These are phyloP conservation scores for Oidiodendron maius DNA, from an alignment of 495 filamentous ascomycete genomes.

Conservation along the genomic window DNA sequence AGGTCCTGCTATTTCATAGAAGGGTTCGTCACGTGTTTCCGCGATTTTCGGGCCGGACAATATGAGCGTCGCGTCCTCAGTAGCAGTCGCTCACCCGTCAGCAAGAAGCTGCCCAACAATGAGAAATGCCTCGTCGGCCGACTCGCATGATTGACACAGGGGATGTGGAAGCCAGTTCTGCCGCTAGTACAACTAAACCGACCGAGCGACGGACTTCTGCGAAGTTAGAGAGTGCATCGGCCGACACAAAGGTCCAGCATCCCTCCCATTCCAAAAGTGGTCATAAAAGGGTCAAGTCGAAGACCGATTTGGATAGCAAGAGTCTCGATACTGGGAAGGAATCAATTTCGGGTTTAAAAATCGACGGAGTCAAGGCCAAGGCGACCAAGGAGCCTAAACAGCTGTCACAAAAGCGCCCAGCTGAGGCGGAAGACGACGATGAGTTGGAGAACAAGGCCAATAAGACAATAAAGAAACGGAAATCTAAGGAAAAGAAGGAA, in stretches of 20 bases:
- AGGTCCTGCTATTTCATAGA: neutral
- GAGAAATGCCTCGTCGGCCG: constrained; percentile 20
- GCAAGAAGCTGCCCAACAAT: constrained; percentile 2
- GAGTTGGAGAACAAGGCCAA: constrained; percentile 14
- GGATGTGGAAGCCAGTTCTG: neutral
- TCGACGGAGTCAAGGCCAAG: constrained; percentile 13
- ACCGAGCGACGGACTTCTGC: constrained; percentile 8
- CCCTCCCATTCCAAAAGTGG: constrained; percentile 1
- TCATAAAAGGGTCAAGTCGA: constrained; percentile 12
- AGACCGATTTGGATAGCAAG: constrained; percentile 1
- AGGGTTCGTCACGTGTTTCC: neutral
- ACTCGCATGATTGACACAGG: constrained; percentile 7
- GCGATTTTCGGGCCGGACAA: neutral
- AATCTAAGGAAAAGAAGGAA: constrained; percentile 25
- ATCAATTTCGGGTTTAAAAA: constrained; percentile 1
- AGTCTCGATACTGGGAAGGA: neutral
- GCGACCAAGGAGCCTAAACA: constrained; percentile 9
- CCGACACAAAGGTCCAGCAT: constrained; percentile 8
- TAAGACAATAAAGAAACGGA: constrained; percentile 21
- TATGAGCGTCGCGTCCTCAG: neutral
- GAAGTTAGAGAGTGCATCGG: constrained; percentile 6
- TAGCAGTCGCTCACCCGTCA: no score
- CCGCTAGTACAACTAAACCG: constrained; percentile 1
- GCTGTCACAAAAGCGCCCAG: constrained; percentile 14
- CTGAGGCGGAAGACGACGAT: constrained; percentile 13